Evolutionary conservation across 2,329 filamentous ascomycete species (phyloP).

Genomic region (Cercospora sp.): DNA sequence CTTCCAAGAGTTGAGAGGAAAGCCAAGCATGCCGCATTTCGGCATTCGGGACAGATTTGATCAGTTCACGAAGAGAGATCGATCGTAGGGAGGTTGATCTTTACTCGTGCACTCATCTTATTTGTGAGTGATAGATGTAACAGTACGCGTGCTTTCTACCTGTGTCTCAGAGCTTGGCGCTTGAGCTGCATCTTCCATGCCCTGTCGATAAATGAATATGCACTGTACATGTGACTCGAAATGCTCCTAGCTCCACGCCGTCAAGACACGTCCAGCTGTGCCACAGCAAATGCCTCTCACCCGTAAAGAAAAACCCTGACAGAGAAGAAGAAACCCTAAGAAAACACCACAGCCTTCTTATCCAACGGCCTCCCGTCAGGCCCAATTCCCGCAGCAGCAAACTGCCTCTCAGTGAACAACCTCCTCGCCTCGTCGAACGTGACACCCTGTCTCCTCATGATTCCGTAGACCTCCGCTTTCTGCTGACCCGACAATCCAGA

Average conservation of each 20-base stretch:
- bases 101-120: neutral
- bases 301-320: neutral
- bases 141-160: neutral
- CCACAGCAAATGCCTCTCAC: neutral
- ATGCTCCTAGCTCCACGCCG: neutral
- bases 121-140: neutral
- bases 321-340: constrained; percentile 49
- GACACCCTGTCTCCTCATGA: constrained; percentile 85
- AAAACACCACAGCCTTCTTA: constrained; percentile 95
- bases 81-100: constrained; percentile 19
- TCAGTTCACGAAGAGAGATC: constrained; percentile 30
- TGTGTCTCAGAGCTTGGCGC: neutral
- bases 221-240: neutral
- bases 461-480: constrained; percentile 79
- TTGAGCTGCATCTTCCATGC: neutral
- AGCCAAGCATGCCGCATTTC: constrained; percentile 32
- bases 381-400: constrained; percentile 84
- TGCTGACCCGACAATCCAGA: constrained; percentile 76
- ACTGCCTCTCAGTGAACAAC: constrained; percentile 80
- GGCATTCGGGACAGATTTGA: constrained; percentile 30
- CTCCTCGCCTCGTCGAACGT: constrained; percentile 89
- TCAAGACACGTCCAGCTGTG: neutral
- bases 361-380: constrained; percentile 84
- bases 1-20: constrained; percentile 29
- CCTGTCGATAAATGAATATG: neutral